Evolutionary conservation across 1,284 basidiomycete species (phyloP).

Genomic region (Ganoderma lingzhi): DNA sequence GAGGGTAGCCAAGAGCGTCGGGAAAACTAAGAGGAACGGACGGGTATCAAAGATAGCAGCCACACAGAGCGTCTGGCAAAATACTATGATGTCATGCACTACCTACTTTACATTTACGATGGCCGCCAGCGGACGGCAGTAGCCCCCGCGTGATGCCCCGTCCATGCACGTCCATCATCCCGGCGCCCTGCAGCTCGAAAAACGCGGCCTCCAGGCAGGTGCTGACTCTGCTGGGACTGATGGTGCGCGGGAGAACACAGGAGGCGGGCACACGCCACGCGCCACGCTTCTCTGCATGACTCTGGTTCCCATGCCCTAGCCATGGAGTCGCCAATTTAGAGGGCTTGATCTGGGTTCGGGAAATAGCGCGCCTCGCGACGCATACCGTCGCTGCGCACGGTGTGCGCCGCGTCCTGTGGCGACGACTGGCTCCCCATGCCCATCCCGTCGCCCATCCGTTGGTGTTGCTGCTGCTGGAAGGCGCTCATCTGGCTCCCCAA

Average conservation of each 20-base stretch:
- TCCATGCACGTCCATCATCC: not conserved
- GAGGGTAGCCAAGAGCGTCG: not conserved
- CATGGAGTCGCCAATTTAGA: not conserved
- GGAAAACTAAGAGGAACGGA: not conserved
- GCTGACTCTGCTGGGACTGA: not conserved
- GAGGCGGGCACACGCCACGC: not conserved
- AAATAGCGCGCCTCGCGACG: conserved; percentile 19
- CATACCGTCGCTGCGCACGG: not conserved
- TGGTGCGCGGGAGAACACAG: not conserved
- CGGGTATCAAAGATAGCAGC: conserved; percentile 13
- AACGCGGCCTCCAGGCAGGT: not conserved
- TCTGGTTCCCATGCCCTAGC: not conserved
- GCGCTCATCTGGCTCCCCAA: not conserved
- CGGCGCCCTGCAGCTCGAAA: not conserved
- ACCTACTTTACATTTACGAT: conserved; percentile 6
- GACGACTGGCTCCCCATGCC: conserved; percentile 25
- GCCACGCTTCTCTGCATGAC: conserved; percentile 1
- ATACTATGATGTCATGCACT: conserved; percentile 21
- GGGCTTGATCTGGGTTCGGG: conserved; percentile 25
- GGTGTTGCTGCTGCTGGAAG: conserved; percentile 22
- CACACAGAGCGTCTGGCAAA: conserved; percentile 5
- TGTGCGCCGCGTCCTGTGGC: conserved; percentile 23
- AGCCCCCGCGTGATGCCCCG: not conserved
- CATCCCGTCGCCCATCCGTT: conserved; percentile 21
- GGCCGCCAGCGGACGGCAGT: not conserved